Conservation (phyloP, 2,329 filamentous ascomycete species). For the Cladosporium austrohemisphaericum region DNA sequence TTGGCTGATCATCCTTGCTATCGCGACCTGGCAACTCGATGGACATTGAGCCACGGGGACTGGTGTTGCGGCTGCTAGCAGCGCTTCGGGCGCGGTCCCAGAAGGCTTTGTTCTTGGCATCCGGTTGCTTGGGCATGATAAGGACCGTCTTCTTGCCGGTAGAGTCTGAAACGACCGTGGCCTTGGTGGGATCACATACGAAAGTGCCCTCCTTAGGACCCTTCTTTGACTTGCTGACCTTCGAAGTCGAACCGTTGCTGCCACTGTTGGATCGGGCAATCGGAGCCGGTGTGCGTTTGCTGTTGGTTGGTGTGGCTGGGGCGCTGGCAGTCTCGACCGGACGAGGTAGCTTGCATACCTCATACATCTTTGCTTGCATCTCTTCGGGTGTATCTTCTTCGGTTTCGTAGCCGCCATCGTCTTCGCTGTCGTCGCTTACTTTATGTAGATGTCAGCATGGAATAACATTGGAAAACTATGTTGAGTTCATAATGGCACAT, state of each 20-base stretch:
- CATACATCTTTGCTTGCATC: conserved; percentile 20
- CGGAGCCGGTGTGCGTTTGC: conserved; percentile 19
- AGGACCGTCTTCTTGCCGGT: conserved; percentile 20
- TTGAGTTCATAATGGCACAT: conserved; percentile 22
- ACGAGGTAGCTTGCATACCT: conserved; percentile 17
- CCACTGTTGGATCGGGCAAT: conserved; percentile 21
- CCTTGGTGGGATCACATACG: conserved; percentile 25
- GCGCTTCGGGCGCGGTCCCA: conserved; percentile 30
- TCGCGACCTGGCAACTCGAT: conserved; percentile 4
- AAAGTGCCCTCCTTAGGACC: conserved; percentile 27
- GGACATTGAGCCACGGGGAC: conserved; percentile 26
- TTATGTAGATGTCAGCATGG: conserved; percentile 25
- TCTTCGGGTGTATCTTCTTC: conserved; percentile 26
- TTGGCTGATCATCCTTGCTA: conserved; percentile 16
- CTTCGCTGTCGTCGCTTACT: conserved; percentile 34
- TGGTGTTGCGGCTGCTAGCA: conserved; percentile 28
- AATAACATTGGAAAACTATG: neutral
- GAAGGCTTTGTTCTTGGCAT: conserved; percentile 27
- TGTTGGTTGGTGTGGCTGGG: conserved; percentile 9
- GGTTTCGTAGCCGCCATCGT: conserved; percentile 35
- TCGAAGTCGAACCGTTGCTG: conserved; percentile 21
- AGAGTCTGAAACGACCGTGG: conserved; percentile 21
- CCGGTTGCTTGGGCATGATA: conserved; percentile 20
- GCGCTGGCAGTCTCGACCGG: conserved; percentile 3
- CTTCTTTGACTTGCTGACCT: conserved; percentile 19